phyloP scores from a whole-genome alignment of 805 yeast genomes.

The Kazachstania martiniae region DNA sequence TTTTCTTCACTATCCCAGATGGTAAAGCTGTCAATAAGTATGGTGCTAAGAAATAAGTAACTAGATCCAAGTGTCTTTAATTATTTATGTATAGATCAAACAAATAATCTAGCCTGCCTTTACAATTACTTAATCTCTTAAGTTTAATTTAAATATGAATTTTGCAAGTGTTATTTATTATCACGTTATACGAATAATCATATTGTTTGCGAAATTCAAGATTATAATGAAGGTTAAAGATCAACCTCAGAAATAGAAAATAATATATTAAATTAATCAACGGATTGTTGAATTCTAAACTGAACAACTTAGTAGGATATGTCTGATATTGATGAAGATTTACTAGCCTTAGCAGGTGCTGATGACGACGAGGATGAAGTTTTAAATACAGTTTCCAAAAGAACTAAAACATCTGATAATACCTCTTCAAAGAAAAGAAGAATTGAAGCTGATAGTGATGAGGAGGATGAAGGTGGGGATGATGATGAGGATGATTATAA shows the following conservation, averaged over 20 bases:
- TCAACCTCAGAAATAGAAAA: too few species aligned
- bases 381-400: slow-evolving; percentile 22
- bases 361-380: slow-evolving; percentile 38
- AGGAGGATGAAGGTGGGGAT: slow-evolving; percentile 22
- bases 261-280: too few species aligned
- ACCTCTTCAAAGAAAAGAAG: slow-evolving; percentile 27
- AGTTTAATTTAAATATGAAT: too few species aligned
- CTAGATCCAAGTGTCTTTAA: neutral
- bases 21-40: slow-evolving; percentile 75
- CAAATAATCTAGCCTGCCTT: too few species aligned
- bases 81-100: too few species aligned
- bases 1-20: slow-evolving; percentile 90
- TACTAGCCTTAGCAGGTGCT: slow-evolving; percentile 87
- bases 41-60: slow-evolving; percentile 50
- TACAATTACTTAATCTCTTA: too few species aligned
- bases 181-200: too few species aligned
- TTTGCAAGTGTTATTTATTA: too few species aligned
- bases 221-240: too few species aligned
- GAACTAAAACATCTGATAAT: slow-evolving; percentile 20
- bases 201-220: too few species aligned
- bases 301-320: slow-evolving; percentile 25
- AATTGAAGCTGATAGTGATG: slow-evolving; percentile 21
- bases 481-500: slow-evolving; percentile 34
- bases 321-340: slow-evolving; percentile 91
- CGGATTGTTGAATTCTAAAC: too few species aligned